Percentiles rank a stretch among this genome's conserved stretches.
phyloP scores from a whole-genome alignment of 495 filamentous ascomycete species.

The Thermothielavioides terrestris region DNA sequence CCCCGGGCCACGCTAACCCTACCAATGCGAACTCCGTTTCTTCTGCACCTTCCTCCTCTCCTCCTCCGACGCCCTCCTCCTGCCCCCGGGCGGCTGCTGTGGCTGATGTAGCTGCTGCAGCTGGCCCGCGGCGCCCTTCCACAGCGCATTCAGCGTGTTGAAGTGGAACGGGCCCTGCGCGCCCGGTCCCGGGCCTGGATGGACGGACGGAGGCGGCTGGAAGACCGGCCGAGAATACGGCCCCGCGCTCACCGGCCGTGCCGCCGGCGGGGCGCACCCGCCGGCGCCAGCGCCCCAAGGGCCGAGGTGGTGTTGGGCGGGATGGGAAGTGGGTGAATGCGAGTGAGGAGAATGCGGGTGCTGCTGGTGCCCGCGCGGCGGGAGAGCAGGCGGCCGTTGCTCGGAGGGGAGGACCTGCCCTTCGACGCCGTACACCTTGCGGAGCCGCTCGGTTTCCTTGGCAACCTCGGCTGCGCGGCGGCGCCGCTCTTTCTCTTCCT shows the following conservation, averaged over 20 bases:
- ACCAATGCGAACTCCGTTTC: slow-evolving; percentile 40
- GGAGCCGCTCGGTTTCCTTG: slow-evolving; percentile 75
- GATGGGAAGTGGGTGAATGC: not conserved
- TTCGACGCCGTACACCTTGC: slow-evolving; percentile 58
- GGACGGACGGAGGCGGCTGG: not conserved
- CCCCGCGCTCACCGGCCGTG: slow-evolving; percentile 36
- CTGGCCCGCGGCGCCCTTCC: slow-evolving; percentile 17
- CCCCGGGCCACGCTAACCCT: too few relatives aligned
- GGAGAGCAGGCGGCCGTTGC: slow-evolving; percentile 14
- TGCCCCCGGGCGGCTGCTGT: slow-evolving; percentile 7
- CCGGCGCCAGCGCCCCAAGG: not conserved
- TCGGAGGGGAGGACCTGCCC: slow-evolving; percentile 33
- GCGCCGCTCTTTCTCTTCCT: slow-evolving; percentile 62
- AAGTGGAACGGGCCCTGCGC: slow-evolving; percentile 19
- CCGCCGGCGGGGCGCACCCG: slow-evolving; percentile 18
- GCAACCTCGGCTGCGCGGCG: slow-evolving; percentile 64
- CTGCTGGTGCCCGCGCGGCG: slow-evolving; percentile 12
- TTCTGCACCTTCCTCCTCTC: slow-evolving; percentile 31
- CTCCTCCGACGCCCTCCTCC: slow-evolving; percentile 22
- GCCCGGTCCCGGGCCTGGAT: not conserved
- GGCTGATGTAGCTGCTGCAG: slow-evolving; percentile 13
- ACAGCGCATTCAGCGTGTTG: slow-evolving; percentile 19
- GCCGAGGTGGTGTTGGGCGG: slow-evolving; percentile 4
- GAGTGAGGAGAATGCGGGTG: slow-evolving; percentile 1
- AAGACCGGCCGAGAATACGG: slow-evolving; percentile 11